Percentiles rank a stretch among this genome's conserved stretches.
phyloP scores from a whole-genome alignment of 2,329 filamentous ascomycete species.

The Colletotrichum cereale region DNA sequence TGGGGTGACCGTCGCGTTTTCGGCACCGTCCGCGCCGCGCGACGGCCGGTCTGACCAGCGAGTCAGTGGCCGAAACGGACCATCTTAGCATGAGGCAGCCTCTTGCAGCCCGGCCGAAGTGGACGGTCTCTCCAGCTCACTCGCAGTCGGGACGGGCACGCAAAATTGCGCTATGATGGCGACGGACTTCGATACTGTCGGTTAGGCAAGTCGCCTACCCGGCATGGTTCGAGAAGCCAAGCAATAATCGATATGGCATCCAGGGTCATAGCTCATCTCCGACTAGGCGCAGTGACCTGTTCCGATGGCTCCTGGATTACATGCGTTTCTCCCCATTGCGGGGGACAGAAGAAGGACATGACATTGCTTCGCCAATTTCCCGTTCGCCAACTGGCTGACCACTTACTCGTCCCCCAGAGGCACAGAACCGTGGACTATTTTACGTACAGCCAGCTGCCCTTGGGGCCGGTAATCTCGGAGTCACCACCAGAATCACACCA shows the following conservation, averaged over 20 bases:
- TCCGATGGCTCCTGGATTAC: background rate
- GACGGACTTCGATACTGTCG: background rate
- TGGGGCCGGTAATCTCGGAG: slow-evolving; percentile 33
- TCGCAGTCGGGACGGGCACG: slow-evolving; percentile 4
- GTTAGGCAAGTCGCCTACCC: background rate
- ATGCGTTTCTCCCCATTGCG: too few relatives aligned
- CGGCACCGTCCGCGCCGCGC: background rate
- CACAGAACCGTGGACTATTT: background rate
- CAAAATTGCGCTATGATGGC: background rate
- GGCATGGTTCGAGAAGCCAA: background rate
- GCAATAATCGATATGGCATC: background rate
- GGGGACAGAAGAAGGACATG: background rate
- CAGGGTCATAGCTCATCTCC: background rate
- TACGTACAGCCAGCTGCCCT: slow-evolving; percentile 7
- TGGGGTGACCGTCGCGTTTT: slow-evolving; percentile 16
- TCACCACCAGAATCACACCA: slow-evolving; percentile 34
- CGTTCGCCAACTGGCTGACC: background rate
- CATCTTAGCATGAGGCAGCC: background rate
- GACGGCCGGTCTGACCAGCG: background rate
- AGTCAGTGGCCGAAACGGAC: background rate
- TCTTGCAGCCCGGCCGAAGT: background rate
- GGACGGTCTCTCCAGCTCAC: background rate
- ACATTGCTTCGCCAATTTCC: background rate
- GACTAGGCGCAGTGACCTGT: background rate
- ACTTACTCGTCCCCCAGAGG: background rate